These are phyloP conservation scores for Polysphondylium violaceum DNA, from an alignment of 78 protist species.

Conservation along the genomic window DNA sequence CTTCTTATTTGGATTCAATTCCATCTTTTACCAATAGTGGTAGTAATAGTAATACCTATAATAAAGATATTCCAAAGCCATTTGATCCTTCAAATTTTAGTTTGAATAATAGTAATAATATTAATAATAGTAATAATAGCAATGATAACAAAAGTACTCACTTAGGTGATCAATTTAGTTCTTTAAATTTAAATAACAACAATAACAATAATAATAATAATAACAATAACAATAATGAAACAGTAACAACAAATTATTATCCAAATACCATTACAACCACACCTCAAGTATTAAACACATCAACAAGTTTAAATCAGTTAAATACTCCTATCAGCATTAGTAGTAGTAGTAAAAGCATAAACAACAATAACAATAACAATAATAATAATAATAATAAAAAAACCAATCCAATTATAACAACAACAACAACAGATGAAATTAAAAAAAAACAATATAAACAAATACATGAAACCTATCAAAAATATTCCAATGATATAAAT, in stretches of 20 bases:
- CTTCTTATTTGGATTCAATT: not conserved
- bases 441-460: not conserved
- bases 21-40: not conserved
- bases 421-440: not conserved
- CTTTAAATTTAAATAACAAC: not conserved
- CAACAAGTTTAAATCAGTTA: no score
- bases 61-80: not conserved
- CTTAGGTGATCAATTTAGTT: no score
- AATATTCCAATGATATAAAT: not conserved
- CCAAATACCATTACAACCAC: no score
- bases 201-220: not conserved
- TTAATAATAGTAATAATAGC: not conserved
- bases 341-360: no score
- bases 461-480: not conserved
- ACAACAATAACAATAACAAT: not conserved
- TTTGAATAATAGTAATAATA: slow-evolving; percentile 8
- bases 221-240: not conserved
- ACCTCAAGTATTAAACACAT: no score
- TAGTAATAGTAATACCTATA: not conserved
- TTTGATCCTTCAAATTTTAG: not conserved
- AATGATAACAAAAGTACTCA: not conserved
- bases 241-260: no score
- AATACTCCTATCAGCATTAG: no score
- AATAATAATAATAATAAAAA: not conserved
- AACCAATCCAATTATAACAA: not conserved